Base-by-base conservation (phyloP, 306 rosid species). In the Echinosophora koreensis region DNA sequence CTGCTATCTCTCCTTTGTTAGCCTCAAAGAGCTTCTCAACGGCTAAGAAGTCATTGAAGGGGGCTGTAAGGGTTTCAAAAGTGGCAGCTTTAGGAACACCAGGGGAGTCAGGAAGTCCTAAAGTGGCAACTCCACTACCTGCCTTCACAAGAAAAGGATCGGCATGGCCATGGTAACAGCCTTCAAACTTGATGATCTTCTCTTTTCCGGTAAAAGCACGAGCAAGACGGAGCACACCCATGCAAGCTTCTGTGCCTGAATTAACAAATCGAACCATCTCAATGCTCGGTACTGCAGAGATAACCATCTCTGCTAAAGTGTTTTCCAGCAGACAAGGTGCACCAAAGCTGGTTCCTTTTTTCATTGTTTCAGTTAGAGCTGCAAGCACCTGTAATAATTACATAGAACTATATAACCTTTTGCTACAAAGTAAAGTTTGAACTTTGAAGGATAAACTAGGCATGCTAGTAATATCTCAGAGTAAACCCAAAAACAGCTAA, bases 141-240 rank as follows among this genome's bases (percentile, higher is more conserved):
- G 97, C 99, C 86, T 91, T 89, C 32, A 95, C 97, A 51, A 95
- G 97, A 83, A 92, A 95, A 56, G 98, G 97, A 82, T 95, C 99
- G 0, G 98, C 99, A 67, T 95, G 99, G 55, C 99, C 99, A 62
- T 95, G 99, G 83, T 95, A 92, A 84, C 99, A 95, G 13, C 99
- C 98, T 85, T 92, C 99, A 68, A 95, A 89, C 87, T 95, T 95
- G 77, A 92, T 88, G 68, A 95, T 75, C 83, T 92, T 95, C 71
- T 80, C 86, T 65, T 62, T 88, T 5, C 96, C 81, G 0, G 99
- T 92, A 82, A 34, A 95, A 64, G 99, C 99, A 38, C 97, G 97
- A 14, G 94, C 91, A 22, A 92, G 82, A 8, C 98, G 97, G 76
- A 92, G 96, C 34, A 90, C 92, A 14, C 94, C 96, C 97, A 95